phyloP scores from a whole-genome alignment of 176 grass and related monocot genomes.

The Avena eriantha region DNA sequence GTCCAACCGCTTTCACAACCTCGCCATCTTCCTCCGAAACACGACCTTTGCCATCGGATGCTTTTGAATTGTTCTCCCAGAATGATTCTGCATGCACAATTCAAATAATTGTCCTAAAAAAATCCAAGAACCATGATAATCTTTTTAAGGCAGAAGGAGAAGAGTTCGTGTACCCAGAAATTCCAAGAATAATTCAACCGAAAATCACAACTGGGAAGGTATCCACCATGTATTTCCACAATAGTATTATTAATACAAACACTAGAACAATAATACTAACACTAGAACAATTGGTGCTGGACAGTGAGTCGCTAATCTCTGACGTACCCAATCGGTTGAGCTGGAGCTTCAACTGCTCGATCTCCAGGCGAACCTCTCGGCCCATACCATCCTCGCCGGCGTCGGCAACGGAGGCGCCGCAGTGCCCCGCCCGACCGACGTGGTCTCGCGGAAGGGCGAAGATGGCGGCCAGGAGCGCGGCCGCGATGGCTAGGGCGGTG shows the following conservation, averaged over 20 bases:
- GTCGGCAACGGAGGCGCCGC: neutral
- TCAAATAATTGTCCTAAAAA: neutral
- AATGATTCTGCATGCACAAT: slow-evolving; percentile 41
- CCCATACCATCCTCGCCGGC: neutral
- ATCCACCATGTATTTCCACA: neutral
- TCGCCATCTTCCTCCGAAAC: slow-evolving; percentile 21
- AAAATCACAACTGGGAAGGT: neutral
- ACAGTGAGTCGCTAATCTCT: neutral
- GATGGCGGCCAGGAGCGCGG: slow-evolving; percentile 48
- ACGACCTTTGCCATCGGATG: slow-evolving; percentile 26
- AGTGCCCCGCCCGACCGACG: slow-evolving; percentile 9
- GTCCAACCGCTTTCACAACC: slow-evolving; percentile 41
- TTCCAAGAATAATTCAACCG: neutral
- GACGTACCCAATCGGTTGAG: slow-evolving; percentile 48
- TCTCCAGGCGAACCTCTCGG: slow-evolving; percentile 33
- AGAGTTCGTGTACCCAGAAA: neutral
- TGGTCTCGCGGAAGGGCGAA: slow-evolving; percentile 45
- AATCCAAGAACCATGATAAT: neutral
- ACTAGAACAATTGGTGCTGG: neutral
- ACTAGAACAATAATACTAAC: neutral
- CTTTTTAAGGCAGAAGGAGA: neutral
- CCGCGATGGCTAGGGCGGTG: slow-evolving; percentile 37
- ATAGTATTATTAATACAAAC: slow-evolving; percentile 2
- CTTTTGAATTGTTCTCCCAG: slow-evolving; percentile 36
- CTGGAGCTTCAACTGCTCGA: slow-evolving; percentile 54